phyloP scores from a whole-genome alignment of 2,329 filamentous ascomycete species.

The Fusarium siculi region DNA sequence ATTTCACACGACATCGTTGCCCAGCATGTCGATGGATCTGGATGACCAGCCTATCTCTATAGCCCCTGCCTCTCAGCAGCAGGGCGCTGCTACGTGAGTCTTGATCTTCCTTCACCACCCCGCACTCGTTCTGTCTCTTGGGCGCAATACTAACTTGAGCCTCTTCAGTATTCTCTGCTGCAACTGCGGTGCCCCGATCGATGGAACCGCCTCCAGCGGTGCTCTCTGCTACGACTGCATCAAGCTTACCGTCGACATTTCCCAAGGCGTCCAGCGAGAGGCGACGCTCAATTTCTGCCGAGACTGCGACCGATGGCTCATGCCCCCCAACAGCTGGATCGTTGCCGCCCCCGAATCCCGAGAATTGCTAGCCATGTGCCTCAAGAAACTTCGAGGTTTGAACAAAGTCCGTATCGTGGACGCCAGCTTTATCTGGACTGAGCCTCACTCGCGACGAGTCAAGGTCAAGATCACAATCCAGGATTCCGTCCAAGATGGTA shows the following conservation, averaged over 20 bases:
- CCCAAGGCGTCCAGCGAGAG: conserved; percentile 89
- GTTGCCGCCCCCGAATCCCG: conserved; percentile 86
- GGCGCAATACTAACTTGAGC: conserved; percentile 26
- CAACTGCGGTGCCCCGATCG: conserved; percentile 96
- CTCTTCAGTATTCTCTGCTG: conserved; percentile 81
- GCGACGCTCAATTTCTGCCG: conserved; percentile 89
- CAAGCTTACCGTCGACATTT: conserved; percentile 93
- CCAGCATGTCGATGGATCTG: conserved; percentile 56
- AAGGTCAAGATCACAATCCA: conserved; percentile 97
- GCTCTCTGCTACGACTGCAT: conserved; percentile 97
- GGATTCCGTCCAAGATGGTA: conserved; percentile 69
- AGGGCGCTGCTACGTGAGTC: conserved; percentile 55
- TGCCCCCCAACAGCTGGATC: conserved; percentile 88
- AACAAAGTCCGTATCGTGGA: conserved; percentile 95
- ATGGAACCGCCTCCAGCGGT: conserved; percentile 85
- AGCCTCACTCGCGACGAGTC: conserved; percentile 91
- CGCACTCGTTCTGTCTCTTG: conserved; percentile 17
- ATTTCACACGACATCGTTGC: conserved; percentile 27
- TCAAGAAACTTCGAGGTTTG: conserved; percentile 87
- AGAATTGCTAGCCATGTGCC: conserved; percentile 90
- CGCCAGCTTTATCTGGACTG: conserved; percentile 97
- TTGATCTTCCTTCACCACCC: conserved; percentile 8
- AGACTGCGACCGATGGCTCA: conserved; percentile 94
- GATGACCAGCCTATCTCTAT: conserved; percentile 56
- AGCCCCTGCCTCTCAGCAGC: conserved; percentile 46